Percentiles rank a stretch among this genome's conserved stretches.
These are phyloP conservation scores for Nigrospora sphaerica DNA, from an alignment of 2,329 filamentous ascomycete genomes.

Conservation along the genomic window DNA sequence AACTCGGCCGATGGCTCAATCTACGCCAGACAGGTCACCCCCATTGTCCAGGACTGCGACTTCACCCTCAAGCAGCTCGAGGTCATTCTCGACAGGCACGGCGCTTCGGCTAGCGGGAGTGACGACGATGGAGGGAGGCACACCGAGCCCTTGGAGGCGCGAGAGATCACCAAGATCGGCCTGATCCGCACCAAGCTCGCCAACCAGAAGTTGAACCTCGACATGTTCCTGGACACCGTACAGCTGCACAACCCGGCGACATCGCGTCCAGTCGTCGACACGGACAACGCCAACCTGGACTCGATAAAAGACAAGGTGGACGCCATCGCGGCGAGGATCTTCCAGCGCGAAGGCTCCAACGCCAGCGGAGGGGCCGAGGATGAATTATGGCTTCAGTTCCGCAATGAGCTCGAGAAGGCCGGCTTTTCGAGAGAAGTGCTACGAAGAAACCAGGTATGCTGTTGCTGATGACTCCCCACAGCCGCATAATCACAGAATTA, in stretches of 20 bases:
- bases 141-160: slow-evolving; percentile 22
- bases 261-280: slow-evolving; percentile 24
- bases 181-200: slow-evolving; percentile 38
- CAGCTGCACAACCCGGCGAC: slow-evolving; percentile 42
- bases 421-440: slow-evolving; percentile 51
- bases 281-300: slow-evolving; percentile 37
- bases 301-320: slow-evolving; percentile 55
- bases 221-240: slow-evolving; percentile 50
- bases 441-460: slow-evolving; percentile 48
- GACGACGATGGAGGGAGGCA: slow-evolving; percentile 12
- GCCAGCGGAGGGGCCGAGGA: slow-evolving; percentile 36
- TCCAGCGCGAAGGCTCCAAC: slow-evolving; percentile 31
- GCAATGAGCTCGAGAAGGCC: slow-evolving; percentile 48
- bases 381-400: slow-evolving; percentile 51
- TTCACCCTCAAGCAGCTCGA: slow-evolving; percentile 48
- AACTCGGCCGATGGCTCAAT: slow-evolving; percentile 32
- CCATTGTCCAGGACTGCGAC: slow-evolving; percentile 48
- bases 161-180: slow-evolving; percentile 31
- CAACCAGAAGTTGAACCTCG: slow-evolving; percentile 45
- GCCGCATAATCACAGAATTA: not conserved
- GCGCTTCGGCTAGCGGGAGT: slow-evolving; percentile 10
- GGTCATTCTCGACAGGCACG: slow-evolving; percentile 41
- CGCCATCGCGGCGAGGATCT: slow-evolving; percentile 44
- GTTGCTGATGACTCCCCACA: slow-evolving; percentile 1
- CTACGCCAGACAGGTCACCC: slow-evolving; percentile 41